Base-by-base conservation (phyloP, 352 stramenopile genomes). In the Pythium aristosporum region DNA sequence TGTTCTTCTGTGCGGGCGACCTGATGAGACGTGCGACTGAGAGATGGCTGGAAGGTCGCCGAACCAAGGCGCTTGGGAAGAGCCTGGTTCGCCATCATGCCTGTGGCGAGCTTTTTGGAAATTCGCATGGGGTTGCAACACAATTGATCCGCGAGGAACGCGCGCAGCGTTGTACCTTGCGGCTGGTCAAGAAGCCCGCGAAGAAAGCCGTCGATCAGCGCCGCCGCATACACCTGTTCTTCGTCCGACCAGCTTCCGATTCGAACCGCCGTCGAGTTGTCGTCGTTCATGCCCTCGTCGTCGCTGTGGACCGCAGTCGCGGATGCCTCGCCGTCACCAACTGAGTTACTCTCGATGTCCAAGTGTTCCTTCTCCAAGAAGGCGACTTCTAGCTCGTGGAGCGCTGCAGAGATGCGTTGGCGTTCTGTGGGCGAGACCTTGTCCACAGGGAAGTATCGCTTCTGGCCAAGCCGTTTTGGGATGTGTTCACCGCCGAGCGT, bases 61-160 rank as follows among this genome's bases (percentile, higher is more conserved):
- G 48, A 72, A 21, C 68, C 68, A 15, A 75, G 68, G 13, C 55
- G 58, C 61, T 71, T 71, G 5, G 69, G 69, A 0, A 76, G 23
- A 12, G 39, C 42, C 11, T 63, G 59, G 51, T 59, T 63, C 1
- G 52, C 66, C 46, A 76, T 73, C 32, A 55, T 59, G 5, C 61
- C 57, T 2, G 54, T 74, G 11, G 87, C 85, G 60, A 95, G 97
- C 69, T 98, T 98, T 74, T 98, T 98, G 7, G 91, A 97, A 53
- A 98, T 98, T 6, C 93, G 71, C 92, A 98, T 98, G 5, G 92
- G 91, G 75, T 98, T 91, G 68, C 93, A 98, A 53, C 89, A 82
- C 4, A 98, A 63, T 56, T 91, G 94, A 46, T 97, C 73, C 7
- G 93, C 89, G 2, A 98, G 70, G 68, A 95, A 97, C 5, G 79